Conservation (phyloP, 2,329 filamentous ascomycete genomes). For the Emydomyces testavorans region DNA sequence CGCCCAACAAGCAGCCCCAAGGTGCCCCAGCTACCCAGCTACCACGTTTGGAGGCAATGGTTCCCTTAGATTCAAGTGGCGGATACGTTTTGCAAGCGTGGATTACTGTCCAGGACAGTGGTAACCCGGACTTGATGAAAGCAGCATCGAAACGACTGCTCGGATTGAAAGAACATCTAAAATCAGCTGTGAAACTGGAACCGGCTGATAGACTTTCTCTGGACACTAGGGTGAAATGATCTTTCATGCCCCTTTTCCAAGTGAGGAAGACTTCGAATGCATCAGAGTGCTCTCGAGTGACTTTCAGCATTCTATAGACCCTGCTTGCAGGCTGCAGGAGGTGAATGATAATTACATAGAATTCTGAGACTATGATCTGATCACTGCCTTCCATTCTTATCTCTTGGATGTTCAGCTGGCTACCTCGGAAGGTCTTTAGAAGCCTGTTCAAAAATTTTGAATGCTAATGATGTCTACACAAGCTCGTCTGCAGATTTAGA, state of each 20-base stretch:
- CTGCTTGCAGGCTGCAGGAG: too few relatives aligned
- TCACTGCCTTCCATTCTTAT: too few relatives aligned
- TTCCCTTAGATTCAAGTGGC: conserved; percentile 45
- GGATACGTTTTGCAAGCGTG: conserved; percentile 48
- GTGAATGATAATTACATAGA: too few relatives aligned
- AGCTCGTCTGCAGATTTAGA: too few relatives aligned
- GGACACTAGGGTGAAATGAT: conserved; percentile 48
- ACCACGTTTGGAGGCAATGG: conserved; percentile 37
- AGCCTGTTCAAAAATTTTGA: too few relatives aligned
- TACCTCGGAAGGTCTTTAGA: too few relatives aligned
- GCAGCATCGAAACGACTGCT: conserved; percentile 45
- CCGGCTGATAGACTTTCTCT: conserved; percentile 48
- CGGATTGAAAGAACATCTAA: conserved; percentile 44
- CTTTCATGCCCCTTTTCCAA: conserved; percentile 12
- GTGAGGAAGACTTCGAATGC: too few relatives aligned
- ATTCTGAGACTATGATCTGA: too few relatives aligned
- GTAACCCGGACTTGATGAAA: conserved; percentile 44
- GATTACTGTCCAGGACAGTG: conserved; percentile 45
- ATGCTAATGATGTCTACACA: too few relatives aligned
- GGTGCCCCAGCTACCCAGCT: conserved; percentile 28
- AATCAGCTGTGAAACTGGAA: conserved; percentile 44
- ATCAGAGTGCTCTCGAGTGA: too few relatives aligned
- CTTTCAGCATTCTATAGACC: too few relatives aligned
- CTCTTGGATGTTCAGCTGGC: too few relatives aligned
- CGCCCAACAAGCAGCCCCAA: conserved; percentile 25